These are phyloP conservation scores for Solanum peruvianum DNA, from an alignment of 257 asterid species.

Conservation along the genomic window DNA sequence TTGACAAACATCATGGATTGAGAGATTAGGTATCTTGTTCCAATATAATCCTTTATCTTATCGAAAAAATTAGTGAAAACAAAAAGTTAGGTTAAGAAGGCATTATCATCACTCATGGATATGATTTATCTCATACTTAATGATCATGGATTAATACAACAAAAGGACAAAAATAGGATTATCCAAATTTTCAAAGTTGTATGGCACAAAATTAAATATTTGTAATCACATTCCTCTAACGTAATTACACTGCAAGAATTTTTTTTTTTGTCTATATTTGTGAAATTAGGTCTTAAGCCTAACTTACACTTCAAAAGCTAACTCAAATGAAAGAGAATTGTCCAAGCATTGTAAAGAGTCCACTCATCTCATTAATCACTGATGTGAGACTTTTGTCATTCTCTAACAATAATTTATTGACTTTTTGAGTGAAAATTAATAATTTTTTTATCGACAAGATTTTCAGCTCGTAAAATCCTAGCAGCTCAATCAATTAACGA, in stretches of 20 bases:
- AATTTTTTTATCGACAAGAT: background rate
- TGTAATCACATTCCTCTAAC: background rate
- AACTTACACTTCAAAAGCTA: no score
- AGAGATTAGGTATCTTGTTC: background rate
- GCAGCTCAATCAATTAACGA: accelerated
- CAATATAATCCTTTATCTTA: background rate
- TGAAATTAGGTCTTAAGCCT: no score
- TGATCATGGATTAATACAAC: background rate
- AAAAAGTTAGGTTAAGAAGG: background rate
- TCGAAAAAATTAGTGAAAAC: background rate
- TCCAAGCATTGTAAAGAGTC: accelerated
- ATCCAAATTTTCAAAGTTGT: background rate
- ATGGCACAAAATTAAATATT: background rate
- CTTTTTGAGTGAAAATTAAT: background rate
- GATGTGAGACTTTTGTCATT: no score
- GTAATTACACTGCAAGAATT: background rate
- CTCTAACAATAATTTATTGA: no score
- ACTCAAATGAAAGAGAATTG: accelerated
- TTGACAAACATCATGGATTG: background rate
- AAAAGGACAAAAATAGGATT: background rate
- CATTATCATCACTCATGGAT: background rate
- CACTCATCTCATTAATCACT: no score
- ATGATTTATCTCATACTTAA: background rate
- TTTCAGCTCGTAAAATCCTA: background rate
- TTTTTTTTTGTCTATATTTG: background rate